A percentile compares a stretch with the other conserved stretches of the same genome.
Evolutionary conservation across 441 rosid species (phyloP).

Genomic region (Pelargonium cotyledonis): DNA sequence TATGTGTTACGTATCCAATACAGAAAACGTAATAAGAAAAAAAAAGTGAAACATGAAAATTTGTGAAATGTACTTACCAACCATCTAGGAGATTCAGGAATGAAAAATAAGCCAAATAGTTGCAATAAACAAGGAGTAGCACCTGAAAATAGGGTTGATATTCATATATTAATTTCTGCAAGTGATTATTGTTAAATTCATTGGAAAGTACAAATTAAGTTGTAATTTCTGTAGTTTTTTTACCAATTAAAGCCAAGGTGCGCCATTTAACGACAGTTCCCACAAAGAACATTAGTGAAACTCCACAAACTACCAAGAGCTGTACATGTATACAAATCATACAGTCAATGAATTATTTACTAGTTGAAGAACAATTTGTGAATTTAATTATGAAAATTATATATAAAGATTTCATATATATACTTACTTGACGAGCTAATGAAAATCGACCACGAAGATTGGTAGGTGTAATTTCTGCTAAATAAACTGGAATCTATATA

Average conservation of each 20-base stretch:
- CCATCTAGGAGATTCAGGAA: conserved; percentile 49
- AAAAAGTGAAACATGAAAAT: too few species aligned
- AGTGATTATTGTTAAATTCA: too few species aligned
- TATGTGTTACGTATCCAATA: too few species aligned
- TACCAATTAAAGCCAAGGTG: conserved; percentile 34
- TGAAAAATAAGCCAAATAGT: conserved; percentile 29
- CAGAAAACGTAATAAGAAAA: too few species aligned
- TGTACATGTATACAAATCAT: conserved; percentile 17
- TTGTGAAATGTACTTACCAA: conserved; percentile 23
- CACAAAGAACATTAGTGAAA: conserved; percentile 28
- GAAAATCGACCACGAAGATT: conserved; percentile 36
- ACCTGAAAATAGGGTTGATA: conserved; percentile 20
- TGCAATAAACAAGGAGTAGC: conserved; percentile 30
- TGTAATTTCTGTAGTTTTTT: background rate
- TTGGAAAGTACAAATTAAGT: background rate
- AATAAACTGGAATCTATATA: conserved; percentile 12
- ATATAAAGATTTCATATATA: too few species aligned
- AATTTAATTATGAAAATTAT: too few species aligned
- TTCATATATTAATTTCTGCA: too few species aligned
- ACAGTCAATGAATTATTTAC: conserved; percentile 19
- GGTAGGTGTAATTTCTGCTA: conserved; percentile 42
- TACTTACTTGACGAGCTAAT: conserved; percentile 29
- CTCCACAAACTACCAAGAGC: conserved; percentile 37
- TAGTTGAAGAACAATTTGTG: too few species aligned
- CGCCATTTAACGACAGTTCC: conserved; percentile 45